Base-by-base conservation (phyloP, 2,329 filamentous ascomycete genomes). In the Ophiostoma tasmaniense region DNA sequence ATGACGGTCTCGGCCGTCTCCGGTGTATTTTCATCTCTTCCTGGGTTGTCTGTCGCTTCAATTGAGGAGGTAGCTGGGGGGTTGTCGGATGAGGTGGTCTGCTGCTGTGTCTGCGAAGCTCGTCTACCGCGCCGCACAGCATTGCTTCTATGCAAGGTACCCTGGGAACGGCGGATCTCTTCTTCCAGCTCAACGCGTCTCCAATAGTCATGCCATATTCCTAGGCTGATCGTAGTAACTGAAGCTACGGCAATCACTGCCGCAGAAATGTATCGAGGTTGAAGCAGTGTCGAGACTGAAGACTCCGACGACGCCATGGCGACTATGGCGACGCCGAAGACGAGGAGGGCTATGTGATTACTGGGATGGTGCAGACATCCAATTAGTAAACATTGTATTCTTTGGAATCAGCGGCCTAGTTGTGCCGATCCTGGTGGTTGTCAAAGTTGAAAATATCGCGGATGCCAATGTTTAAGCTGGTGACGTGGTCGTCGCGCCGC, bases 1-100 rank as follows among this genome's bases (percentile, higher is more conserved):
- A 72, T 73, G 25, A 74, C 72, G 37, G 77, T 77, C 3, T 76
- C 68, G 0, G 64, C 45, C 69, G 59, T 17, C 62, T 25, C 30
- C 33, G 42, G 30, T 67, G 66, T 50, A 66, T 67, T 68, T 33
- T 67, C 68, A 28, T 68, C 62, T 30, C 25, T 39, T 45, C 17
- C 42, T 3, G 2, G 25, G 5, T 3, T 33, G 17, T 2, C n/a
- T 30, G 42, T 2, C 2, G 42, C 17, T 45, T 45, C 42, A 1
- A 14, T 37, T 1, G 52, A 22, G 45, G 35, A 37, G 11, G 25
- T 61, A 10, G n/a, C 42, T 20, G 8, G 61, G 33, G 17, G n/a
- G 7, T 25, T 17, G n/a, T 30, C 59, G 25, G 55, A 30, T 22
- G 45, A n/a, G 1, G 25, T 5, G 4, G n/a, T 6, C 52, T 13